Evolutionary conservation across 306 rosid genomes (phyloP).

Genomic region (Dalbergia cultrata): DNA sequence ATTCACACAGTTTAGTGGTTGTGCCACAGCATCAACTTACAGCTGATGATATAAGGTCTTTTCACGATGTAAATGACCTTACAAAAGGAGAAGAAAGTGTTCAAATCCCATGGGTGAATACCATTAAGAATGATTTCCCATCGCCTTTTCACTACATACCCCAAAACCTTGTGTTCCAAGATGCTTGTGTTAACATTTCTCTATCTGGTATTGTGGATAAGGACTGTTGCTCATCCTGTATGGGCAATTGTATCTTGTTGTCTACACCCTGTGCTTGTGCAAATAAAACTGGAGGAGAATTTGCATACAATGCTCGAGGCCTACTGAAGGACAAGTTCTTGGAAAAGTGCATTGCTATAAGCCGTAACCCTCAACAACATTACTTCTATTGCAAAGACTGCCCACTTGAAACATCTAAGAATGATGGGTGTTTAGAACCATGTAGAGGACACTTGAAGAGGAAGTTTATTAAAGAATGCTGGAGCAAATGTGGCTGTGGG

Average conservation of each 20-base stretch:
- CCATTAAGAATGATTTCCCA: constrained; percentile 59
- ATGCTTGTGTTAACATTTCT: constrained; percentile 66
- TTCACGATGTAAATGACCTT: constrained; percentile 68
- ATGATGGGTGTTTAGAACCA: constrained; percentile 72
- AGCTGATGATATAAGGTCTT: constrained; percentile 64
- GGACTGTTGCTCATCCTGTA: constrained; percentile 79
- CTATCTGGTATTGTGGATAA: constrained; percentile 67
- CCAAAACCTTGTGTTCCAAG: constrained; percentile 66
- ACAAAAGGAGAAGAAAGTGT: constrained; percentile 88
- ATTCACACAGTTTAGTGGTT: constrained; percentile 60
- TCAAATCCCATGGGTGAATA: constrained; percentile 75
- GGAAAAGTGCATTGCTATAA: constrained; percentile 71
- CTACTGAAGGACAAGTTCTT: constrained; percentile 68
- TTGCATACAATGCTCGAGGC: constrained; percentile 74
- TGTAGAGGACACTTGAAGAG: constrained; percentile 93
- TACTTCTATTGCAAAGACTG: constrained; percentile 76
- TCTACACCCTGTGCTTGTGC: constrained; percentile 77
- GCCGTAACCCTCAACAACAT: constrained; percentile 60
- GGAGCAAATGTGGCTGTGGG: constrained; percentile 93
- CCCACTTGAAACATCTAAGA: constrained; percentile 79
- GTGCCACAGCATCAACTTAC: constrained; percentile 60
- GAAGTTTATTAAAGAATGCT: constrained; percentile 89
- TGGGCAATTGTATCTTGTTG: constrained; percentile 72
- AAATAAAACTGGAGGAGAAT: constrained; percentile 61
- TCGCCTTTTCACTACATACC: constrained; percentile 75